phyloP scores from a whole-genome alignment of 176 grass and related monocot genomes.

The Pontederia paniculata region DNA sequence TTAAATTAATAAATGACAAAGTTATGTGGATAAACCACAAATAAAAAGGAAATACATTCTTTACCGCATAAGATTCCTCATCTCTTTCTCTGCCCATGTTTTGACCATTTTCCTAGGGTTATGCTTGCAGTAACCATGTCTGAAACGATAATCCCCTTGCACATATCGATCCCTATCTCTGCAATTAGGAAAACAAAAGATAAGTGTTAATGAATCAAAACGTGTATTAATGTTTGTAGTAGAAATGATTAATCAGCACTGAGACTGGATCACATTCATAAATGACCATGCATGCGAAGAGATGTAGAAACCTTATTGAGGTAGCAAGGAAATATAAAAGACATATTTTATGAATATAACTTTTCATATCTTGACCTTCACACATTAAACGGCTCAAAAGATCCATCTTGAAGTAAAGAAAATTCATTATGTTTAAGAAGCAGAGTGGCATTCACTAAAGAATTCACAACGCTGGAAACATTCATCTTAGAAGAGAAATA shows the following conservation, averaged over 20 bases:
- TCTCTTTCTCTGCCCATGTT: constrained; percentile 98
- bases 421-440: no score
- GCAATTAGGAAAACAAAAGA: constrained; percentile 23
- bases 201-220: not conserved
- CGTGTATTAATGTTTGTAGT: not conserved
- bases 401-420: no score
- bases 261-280: not conserved
- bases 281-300: no score
- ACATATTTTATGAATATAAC: no score
- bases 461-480: no score
- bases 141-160: constrained; percentile 97
- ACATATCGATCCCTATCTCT: constrained; percentile 97
- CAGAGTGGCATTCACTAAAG: no score
- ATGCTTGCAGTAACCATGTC: constrained; percentile 97
- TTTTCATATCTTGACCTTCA: no score
- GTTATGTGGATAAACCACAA: not conserved
- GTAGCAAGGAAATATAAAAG: no score
- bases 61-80: constrained; percentile 78
- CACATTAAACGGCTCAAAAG: no score
- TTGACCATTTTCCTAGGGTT: constrained; percentile 99
- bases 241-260: not conserved
- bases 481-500: no score
- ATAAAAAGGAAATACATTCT: constrained; percentile 2
- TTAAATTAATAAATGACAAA: no score
- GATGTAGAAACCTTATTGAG: no score